Percentiles rank a stretch among this genome's conserved stretches.
Evolutionary conservation across 495 filamentous ascomycete genomes (phyloP).

Genomic region (Massariosphaeria phaeospora): DNA sequence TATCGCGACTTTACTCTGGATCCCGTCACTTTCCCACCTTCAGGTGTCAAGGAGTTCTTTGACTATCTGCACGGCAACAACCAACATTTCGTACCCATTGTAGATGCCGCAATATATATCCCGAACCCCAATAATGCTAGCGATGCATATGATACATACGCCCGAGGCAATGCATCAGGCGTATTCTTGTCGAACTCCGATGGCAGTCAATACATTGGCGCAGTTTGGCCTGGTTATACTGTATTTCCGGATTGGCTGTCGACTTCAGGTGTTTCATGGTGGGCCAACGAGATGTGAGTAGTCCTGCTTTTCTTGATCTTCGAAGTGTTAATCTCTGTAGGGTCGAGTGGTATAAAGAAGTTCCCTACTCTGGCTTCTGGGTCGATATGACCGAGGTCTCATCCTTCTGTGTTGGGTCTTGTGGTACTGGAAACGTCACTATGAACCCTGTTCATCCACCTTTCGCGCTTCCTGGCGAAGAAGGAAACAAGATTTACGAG

Average conservation of each 20-base stretch:
- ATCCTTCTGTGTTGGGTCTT: slow-evolving; percentile 78
- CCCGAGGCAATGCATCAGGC: slow-evolving; percentile 58
- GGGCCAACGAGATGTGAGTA: slow-evolving; percentile 60
- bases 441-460: slow-evolving; percentile 67
- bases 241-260: slow-evolving; percentile 63
- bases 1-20: slow-evolving; percentile 57
- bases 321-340: slow-evolving; percentile 1
- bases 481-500: slow-evolving; percentile 53
- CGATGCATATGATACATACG: slow-evolving; percentile 66
- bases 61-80: slow-evolving; percentile 57
- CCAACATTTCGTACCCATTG: slow-evolving; percentile 75
- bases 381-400: slow-evolving; percentile 49
- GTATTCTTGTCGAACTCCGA: slow-evolving; percentile 61
- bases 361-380: slow-evolving; percentile 56
- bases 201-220: slow-evolving; percentile 57
- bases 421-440: slow-evolving; percentile 62
- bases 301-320: slow-evolving; percentile 45
- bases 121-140: slow-evolving; percentile 66
- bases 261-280: slow-evolving; percentile 58
- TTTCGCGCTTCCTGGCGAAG: slow-evolving; percentile 60
- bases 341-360: slow-evolving; percentile 31
- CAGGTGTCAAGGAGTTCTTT: slow-evolving; percentile 57
- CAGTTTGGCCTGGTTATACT: slow-evolving; percentile 61
- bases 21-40: slow-evolving; percentile 46
- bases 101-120: slow-evolving; percentile 78